phyloP scores from a whole-genome alignment of 2,329 filamentous ascomycete genomes.

The Fonsecaea nubica region DNA sequence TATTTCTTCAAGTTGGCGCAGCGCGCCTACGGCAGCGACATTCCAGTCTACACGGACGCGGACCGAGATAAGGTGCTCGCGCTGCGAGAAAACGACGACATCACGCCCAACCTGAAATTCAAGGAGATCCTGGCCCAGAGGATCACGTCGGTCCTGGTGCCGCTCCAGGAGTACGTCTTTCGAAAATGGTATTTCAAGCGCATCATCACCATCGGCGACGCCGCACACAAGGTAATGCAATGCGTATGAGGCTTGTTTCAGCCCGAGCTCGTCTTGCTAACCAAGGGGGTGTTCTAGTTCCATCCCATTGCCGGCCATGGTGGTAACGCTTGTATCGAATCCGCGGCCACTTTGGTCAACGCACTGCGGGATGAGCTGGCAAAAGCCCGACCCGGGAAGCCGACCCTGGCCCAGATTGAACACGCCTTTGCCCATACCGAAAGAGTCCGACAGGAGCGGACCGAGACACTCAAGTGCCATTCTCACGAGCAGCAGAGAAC shows the following conservation, averaged over 20 bases:
- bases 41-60: conserved; percentile 45
- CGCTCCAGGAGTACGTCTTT: conserved; percentile 49
- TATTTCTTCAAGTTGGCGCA: conserved; percentile 41
- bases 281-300: conserved; percentile 36
- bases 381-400: not conserved
- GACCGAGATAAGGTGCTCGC: conserved; percentile 44
- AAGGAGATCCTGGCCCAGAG: conserved; percentile 45
- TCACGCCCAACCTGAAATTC: conserved; percentile 45
- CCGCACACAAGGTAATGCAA: conserved; percentile 50
- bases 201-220: conserved; percentile 51
- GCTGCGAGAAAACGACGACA: conserved; percentile 40
- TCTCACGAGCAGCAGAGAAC: conserved; percentile 15
- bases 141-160: conserved; percentile 39
- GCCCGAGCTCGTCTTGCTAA: conserved; percentile 33
- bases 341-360: conserved; percentile 47
- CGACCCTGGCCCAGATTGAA: conserved; percentile 15
- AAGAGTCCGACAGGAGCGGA: conserved; percentile 7
- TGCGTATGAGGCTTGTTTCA: not conserved
- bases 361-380: conserved; percentile 32
- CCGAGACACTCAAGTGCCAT: conserved; percentile 2
- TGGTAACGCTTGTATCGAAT: conserved; percentile 53
- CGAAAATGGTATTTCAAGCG: conserved; percentile 50
- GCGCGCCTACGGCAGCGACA: conserved; percentile 37
- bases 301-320: conserved; percentile 49
- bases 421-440: conserved; percentile 7